Conservation (phyloP, 2,329 filamentous ascomycete genomes). For the Exophiala alcalophila region DNA sequence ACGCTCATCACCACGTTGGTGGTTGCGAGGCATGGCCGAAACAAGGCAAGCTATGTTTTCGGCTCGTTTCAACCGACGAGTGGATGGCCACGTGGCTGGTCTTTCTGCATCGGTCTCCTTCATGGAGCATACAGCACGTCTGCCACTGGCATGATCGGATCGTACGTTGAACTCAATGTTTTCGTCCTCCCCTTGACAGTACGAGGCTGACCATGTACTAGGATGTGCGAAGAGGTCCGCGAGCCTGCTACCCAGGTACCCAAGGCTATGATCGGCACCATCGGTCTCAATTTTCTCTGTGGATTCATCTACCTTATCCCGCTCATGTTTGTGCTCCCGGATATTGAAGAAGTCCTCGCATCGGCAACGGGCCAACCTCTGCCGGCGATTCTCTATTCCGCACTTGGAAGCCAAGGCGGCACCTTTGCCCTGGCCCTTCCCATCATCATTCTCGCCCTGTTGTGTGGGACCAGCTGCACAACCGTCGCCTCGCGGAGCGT, state of each 20-base stretch:
- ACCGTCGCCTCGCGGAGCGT: conserved; percentile 73
- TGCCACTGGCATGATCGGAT: conserved; percentile 76
- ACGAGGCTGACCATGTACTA: conserved; percentile 32
- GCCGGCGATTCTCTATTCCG: conserved; percentile 53
- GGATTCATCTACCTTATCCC: conserved; percentile 68
- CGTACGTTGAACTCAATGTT: conserved; percentile 56
- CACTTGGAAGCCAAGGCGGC: conserved; percentile 63
- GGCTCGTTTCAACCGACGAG: conserved; percentile 32
- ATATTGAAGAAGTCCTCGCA: conserved; percentile 43
- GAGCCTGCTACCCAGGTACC: conserved; percentile 58
- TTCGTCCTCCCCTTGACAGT: conserved; percentile 11
- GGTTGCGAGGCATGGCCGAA: conserved; percentile 67
- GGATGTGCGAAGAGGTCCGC: conserved; percentile 71
- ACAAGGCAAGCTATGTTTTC: conserved; percentile 61
- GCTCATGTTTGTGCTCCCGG: conserved; percentile 52
- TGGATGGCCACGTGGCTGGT: conserved; percentile 71
- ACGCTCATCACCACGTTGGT: conserved; percentile 62
- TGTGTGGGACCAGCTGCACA: conserved; percentile 70
- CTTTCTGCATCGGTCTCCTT: conserved; percentile 68
- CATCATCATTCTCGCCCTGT: conserved; percentile 72
- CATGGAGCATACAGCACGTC: conserved; percentile 73
- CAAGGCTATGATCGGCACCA: conserved; percentile 40
- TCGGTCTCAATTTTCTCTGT: conserved; percentile 64
- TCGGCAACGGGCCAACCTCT: conserved; percentile 74
- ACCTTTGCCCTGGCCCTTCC: conserved; percentile 74